Evolutionary conservation across 129 eudicot genomes (phyloP).

Genomic region (Gnaphalium uliginosum): DNA sequence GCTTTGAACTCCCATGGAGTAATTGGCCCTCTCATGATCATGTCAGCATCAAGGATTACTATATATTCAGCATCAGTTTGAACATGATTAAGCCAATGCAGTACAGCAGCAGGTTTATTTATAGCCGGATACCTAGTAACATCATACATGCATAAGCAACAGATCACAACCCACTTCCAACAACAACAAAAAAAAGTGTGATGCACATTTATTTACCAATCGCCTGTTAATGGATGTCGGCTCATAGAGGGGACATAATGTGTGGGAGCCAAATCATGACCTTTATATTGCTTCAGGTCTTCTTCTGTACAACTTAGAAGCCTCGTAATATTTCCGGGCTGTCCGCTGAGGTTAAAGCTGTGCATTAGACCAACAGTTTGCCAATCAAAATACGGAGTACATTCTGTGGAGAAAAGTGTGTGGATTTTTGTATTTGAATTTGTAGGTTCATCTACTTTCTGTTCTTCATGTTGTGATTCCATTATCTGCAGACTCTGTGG

Average conservation of each 20-base stretch:
- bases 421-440: constrained; percentile 72
- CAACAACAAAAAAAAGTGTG: background rate
- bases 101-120: constrained; percentile 92
- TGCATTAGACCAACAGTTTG: constrained; percentile 95
- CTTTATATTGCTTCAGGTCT: constrained; percentile 68
- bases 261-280: constrained; percentile 93
- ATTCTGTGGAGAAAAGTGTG: constrained; percentile 90
- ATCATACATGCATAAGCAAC: constrained; percentile 7
- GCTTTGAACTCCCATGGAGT: constrained; percentile 99
- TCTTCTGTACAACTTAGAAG: constrained; percentile 97
- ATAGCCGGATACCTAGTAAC: constrained; percentile 94
- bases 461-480: constrained; percentile 45
- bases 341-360: constrained; percentile 85
- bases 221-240: constrained; percentile 87
- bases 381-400: constrained; percentile 92
- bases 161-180: background rate
- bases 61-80: constrained; percentile 82
- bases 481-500: constrained; percentile 52
- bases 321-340: constrained; percentile 88
- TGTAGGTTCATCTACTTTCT: constrained; percentile 36
- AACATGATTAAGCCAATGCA: constrained; percentile 93
- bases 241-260: constrained; percentile 99
- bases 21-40: constrained; percentile 95
- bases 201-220: constrained; percentile 52
- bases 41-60: constrained; percentile 94